Evolutionary conservation across 306 rosid species (phyloP), one percentile per base, ranked within the genome.

Genomic region (Ammopiptanthus mongolicus): DNA sequence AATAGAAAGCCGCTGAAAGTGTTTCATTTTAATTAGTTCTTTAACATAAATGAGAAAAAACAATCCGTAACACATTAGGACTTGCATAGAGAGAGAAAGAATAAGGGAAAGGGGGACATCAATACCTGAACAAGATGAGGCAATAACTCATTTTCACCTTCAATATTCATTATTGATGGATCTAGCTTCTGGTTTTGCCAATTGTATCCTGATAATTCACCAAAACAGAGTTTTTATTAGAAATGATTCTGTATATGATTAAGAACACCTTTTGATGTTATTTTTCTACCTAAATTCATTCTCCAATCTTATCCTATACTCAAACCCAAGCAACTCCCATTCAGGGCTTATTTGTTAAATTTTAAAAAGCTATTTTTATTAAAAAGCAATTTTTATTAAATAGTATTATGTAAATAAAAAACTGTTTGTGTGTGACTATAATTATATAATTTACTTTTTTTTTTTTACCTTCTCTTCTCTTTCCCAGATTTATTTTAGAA

Each of bases 81-180:
- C 36, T 3, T 33, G 6, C 33, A 29, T n/a, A n/a, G 25, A 39
- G 6, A 36, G 71, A 47, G 5, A 13, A 33, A 1, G 61, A 21
- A 18, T 8, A 17, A 64, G 23, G 33, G 15, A 17, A 19, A 37
- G 37, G 18, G 18, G 33, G 29, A 6, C n/a, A 77, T 18, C 23
- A 55, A 48, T 71, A 89, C 98, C 95, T 84, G 82, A 81, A 91
- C 85, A 51, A 94, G 93, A 76, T 76, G 98, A 41, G 97, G 95
- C 65, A 89, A 62, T 4, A 67, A 46, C 17, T 87, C 82, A 50
- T 25, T 85, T 80, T 86, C 84, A 39, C 91, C 84, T 78, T 87
- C 51, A 4, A 81, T 33, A 82, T 94, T 94, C 97, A 94, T 94
- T 22, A 81, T 69, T 3, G 98, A 90, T 66, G 98, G 98, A 69